phyloP scores from a whole-genome alignment of 371 early-diverging fungal genomes.

The Apophysomyces variabilis region DNA sequence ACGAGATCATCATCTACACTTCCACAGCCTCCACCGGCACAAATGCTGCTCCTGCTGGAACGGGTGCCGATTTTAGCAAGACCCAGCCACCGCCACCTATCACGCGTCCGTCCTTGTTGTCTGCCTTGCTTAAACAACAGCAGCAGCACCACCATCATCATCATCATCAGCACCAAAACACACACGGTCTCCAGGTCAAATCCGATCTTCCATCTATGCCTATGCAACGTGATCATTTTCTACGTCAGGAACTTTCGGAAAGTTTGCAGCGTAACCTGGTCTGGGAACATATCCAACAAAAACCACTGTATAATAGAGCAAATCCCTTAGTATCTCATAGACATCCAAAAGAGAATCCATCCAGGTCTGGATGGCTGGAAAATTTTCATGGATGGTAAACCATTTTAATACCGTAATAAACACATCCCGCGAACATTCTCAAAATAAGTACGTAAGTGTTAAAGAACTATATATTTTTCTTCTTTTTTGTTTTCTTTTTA shows the following conservation, averaged over 20 bases:
- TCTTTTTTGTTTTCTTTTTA: not conserved
- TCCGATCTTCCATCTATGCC: constrained; percentile 13
- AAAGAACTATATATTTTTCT: not conserved
- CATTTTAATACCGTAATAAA: not conserved
- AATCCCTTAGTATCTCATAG: constrained; percentile 10
- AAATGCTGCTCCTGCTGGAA: constrained; percentile 7
- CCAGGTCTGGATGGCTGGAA: constrained; percentile 27
- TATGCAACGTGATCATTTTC: constrained; percentile 15
- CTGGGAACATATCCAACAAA: constrained; percentile 37
- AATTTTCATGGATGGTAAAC: constrained; percentile 31
- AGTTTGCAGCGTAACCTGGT: constrained; percentile 32
- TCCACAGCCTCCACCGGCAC: constrained; percentile 9
- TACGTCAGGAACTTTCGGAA: constrained; percentile 28
- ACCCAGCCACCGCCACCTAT: constrained; percentile 20
- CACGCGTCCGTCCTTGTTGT: constrained; percentile 24
- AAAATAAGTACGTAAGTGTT: not conserved
- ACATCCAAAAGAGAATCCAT: constrained; percentile 23
- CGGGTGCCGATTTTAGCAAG: constrained; percentile 21
- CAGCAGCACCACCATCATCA: constrained; percentile 8
- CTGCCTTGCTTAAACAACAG: constrained; percentile 12
- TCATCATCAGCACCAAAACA: constrained; percentile 15
- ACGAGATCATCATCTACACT: constrained; percentile 19
- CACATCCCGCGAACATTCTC: not conserved
- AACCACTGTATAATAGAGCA: constrained; percentile 22
- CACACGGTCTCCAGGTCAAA: constrained; percentile 16